Percentiles rank a stretch among this genome's conserved stretches.
These are phyloP conservation scores for Boletus pseudopeckii DNA, from an alignment of 768 basidiomycete species.

Conservation along the genomic window DNA sequence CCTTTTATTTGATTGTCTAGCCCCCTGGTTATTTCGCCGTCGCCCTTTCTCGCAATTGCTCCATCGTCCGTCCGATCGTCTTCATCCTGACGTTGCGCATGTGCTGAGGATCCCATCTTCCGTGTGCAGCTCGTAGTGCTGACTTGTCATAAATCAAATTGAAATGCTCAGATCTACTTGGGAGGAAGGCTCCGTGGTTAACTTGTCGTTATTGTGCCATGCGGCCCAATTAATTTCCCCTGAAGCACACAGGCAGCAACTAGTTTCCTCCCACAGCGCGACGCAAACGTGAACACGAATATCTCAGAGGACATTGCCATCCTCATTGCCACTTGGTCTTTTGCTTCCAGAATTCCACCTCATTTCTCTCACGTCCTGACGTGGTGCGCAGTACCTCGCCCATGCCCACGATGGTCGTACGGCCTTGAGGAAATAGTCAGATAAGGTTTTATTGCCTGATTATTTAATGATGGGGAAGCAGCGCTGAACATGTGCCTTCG, in stretches of 20 bases:
- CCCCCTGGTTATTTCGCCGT: background rate
- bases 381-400: constrained; percentile 11
- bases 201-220: constrained; percentile 1
- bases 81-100: constrained; percentile 8
- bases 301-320: constrained; percentile 3
- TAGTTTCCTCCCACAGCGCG: constrained; percentile 12
- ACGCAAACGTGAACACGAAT: constrained; percentile 4
- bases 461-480: constrained; percentile 15
- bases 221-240: background rate
- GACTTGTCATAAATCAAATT: constrained; percentile 3
- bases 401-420: constrained; percentile 16
- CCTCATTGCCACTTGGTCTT: background rate
- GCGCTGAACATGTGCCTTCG: constrained; percentile 16
- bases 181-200: background rate
- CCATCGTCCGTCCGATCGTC: constrained; percentile 4
- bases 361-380: constrained; percentile 21
- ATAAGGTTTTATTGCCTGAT: constrained; percentile 21
- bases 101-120: constrained; percentile 2
- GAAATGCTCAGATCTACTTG: constrained; percentile 1
- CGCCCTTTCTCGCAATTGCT: background rate
- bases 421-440: constrained; percentile 8
- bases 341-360: background rate
- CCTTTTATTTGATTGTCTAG: background rate
- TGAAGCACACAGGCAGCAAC: background rate
- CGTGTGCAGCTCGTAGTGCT: background rate